A percentile compares a stretch with the other conserved stretches of the same genome.
Evolutionary conservation across 2,329 filamentous ascomycete species (phyloP).

Genomic region (Aspergillus sp.): DNA sequence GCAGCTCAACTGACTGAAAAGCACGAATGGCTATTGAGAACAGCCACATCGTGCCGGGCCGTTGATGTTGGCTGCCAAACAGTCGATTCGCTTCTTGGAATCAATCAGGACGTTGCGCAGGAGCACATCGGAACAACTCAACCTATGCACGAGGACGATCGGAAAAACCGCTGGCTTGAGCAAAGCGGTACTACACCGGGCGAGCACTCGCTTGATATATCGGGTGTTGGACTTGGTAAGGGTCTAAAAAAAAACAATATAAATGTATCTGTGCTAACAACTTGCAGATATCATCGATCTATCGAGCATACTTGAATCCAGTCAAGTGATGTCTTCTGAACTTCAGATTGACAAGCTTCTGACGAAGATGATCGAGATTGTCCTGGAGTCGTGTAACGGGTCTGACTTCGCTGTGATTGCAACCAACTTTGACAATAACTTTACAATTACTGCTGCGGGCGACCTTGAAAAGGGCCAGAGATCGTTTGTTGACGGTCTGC

Average conservation of each 20-base stretch:
- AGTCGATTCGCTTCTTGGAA: slow-evolving; percentile 48
- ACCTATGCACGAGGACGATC: slow-evolving; percentile 40
- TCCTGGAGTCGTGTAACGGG: slow-evolving; percentile 62
- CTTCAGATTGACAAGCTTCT: slow-evolving; percentile 63
- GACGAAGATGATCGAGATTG: slow-evolving; percentile 64
- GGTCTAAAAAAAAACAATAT: neutral
- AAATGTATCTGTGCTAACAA: slow-evolving; percentile 34
- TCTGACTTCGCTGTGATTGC: slow-evolving; percentile 62
- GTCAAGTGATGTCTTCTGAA: slow-evolving; percentile 65
- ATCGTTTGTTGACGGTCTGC: slow-evolving; percentile 55
- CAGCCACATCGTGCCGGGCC: slow-evolving; percentile 51
- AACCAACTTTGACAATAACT: slow-evolving; percentile 59
- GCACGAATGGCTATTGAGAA: slow-evolving; percentile 61
- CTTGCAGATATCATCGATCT: slow-evolving; percentile 63
- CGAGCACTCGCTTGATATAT: slow-evolving; percentile 42
- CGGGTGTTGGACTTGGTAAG: slow-evolving; percentile 41
- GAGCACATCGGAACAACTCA: slow-evolving; percentile 31
- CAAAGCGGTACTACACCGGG: slow-evolving; percentile 40
- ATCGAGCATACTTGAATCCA: slow-evolving; percentile 63
- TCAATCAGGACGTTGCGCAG: slow-evolving; percentile 33
- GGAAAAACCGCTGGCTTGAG: slow-evolving; percentile 45
- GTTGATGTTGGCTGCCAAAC: slow-evolving; percentile 61
- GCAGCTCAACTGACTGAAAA: slow-evolving; percentile 57
- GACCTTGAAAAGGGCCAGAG: slow-evolving; percentile 56
- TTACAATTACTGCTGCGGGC: slow-evolving; percentile 62